phyloP scores from a whole-genome alignment of 2,329 filamentous ascomycete species.

The Stemphylium lycopersici region DNA sequence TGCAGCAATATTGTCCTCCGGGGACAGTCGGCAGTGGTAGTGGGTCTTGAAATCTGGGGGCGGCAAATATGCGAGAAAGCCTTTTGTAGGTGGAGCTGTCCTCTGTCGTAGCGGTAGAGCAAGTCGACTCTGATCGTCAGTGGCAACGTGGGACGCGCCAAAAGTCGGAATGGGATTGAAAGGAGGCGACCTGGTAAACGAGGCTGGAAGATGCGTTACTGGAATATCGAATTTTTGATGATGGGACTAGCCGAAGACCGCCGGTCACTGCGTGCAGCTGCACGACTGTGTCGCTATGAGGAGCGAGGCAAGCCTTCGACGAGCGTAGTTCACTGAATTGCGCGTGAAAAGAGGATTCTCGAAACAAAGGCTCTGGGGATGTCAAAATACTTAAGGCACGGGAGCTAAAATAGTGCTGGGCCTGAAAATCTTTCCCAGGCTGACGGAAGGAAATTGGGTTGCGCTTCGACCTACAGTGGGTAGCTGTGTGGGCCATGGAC shows the following conservation, averaged over 20 bases:
- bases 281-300: conserved; percentile 33
- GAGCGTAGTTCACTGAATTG: conserved; percentile 18
- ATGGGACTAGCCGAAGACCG: conserved; percentile 29
- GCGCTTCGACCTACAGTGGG: conserved; percentile 30
- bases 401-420: conserved; percentile 43
- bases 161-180: conserved; percentile 5
- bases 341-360: conserved; percentile 19
- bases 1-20: conserved; percentile 13
- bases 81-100: not conserved
- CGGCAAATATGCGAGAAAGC: conserved; percentile 6
- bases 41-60: conserved; percentile 9
- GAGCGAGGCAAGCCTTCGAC: conserved; percentile 24
- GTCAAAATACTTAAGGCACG: conserved; percentile 34
- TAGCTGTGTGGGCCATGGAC: conserved; percentile 16
- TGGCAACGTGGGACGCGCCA: not conserved
- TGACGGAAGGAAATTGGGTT: conserved; percentile 31
- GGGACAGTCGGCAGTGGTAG: conserved; percentile 9
- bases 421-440: conserved; percentile 36
- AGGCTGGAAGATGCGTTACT: conserved; percentile 13
- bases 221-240: conserved; percentile 9
- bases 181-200: conserved; percentile 19
- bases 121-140: not conserved
- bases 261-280: conserved; percentile 36
- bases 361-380: conserved; percentile 22
- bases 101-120: conserved; percentile 2